These are phyloP conservation scores for Stylonectria norvegica DNA, from an alignment of 2,329 filamentous ascomycete species.

Conservation along the genomic window DNA sequence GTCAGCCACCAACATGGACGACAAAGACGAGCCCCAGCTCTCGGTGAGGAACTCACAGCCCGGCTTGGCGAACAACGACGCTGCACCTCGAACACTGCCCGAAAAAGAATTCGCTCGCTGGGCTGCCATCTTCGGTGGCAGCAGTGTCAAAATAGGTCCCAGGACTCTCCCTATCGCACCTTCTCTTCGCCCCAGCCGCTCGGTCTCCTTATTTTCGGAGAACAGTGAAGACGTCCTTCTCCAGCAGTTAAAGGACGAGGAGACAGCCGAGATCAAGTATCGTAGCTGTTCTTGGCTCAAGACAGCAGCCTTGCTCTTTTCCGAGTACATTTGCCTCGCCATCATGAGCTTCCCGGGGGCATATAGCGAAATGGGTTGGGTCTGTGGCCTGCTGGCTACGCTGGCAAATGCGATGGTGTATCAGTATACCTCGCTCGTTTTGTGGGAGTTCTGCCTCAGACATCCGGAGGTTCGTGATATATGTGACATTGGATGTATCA, in stretches of 20 bases:
- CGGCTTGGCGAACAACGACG: no score
- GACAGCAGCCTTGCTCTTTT: slow-evolving; percentile 86
- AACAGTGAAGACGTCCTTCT: neutral
- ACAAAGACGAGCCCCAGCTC: no score
- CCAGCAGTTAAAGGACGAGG: slow-evolving; percentile 70
- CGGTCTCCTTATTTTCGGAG: neutral
- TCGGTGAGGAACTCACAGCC: no score
- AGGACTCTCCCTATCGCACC: neutral
- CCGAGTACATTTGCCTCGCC: slow-evolving; percentile 85
- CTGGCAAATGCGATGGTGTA: slow-evolving; percentile 72
- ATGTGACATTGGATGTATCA: slow-evolving; percentile 87
- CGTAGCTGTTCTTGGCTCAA: slow-evolving; percentile 92
- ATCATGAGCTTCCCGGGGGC: slow-evolving; percentile 97
- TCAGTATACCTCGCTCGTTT: slow-evolving; percentile 63
- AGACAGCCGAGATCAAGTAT: slow-evolving; percentile 78
- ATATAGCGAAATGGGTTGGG: slow-evolving; percentile 79
- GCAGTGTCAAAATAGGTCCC: neutral
- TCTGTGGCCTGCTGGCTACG: slow-evolving; percentile 79
- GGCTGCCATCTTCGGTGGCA: neutral
- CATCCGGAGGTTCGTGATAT: slow-evolving; percentile 89
- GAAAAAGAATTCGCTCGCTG: no score
- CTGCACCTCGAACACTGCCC: no score
- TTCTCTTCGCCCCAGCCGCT: neutral
- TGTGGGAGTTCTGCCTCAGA: slow-evolving; percentile 82
- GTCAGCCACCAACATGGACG: no score